Evolutionary conservation across 768 basidiomycete genomes (phyloP).

Genomic region (Leccinum pellstonianum): DNA sequence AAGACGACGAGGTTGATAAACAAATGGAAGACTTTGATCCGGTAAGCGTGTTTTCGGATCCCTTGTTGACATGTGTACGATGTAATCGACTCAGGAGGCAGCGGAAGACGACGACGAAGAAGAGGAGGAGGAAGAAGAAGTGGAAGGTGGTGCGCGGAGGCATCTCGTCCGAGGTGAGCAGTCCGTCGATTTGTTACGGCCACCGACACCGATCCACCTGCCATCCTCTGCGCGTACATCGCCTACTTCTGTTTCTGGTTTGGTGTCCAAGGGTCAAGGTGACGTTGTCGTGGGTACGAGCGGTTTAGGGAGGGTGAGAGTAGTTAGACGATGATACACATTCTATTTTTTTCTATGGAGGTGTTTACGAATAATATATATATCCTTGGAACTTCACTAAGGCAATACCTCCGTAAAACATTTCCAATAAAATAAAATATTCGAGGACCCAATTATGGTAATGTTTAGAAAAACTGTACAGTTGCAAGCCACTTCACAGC

Average conservation of each 20-base stretch:
- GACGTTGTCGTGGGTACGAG: slow-evolving; percentile 26
- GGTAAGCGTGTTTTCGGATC: slow-evolving; percentile 40
- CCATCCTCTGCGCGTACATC: slow-evolving; percentile 49
- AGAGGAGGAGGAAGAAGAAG: slow-evolving; percentile 44
- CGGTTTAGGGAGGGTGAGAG: slow-evolving; percentile 46
- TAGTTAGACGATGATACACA: slow-evolving; percentile 44
- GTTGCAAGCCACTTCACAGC: slow-evolving; percentile 54
- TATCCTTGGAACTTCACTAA: slow-evolving; percentile 7
- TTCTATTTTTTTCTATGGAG: slow-evolving; percentile 22
- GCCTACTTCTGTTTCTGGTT: slow-evolving; percentile 48
- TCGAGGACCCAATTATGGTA: slow-evolving; percentile 3
- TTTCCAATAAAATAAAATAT: neutral
- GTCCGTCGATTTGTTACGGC: slow-evolving; percentile 36
- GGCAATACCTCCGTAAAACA: neutral
- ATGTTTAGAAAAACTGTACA: slow-evolving; percentile 49
- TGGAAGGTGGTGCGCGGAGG: slow-evolving; percentile 26
- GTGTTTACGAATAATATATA: slow-evolving; percentile 11
- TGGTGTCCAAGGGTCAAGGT: slow-evolving; percentile 45
- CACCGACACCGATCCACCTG: slow-evolving; percentile 41
- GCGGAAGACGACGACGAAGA: slow-evolving; percentile 60
- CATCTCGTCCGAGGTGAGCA: slow-evolving; percentile 37
- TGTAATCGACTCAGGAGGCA: slow-evolving; percentile 42
- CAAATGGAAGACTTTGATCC: slow-evolving; percentile 88
- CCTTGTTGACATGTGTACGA: neutral
- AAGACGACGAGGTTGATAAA: slow-evolving; percentile 54